phyloP scores from a whole-genome alignment of 2,329 filamentous ascomycete species.

The Elsinoe fawcettii region DNA sequence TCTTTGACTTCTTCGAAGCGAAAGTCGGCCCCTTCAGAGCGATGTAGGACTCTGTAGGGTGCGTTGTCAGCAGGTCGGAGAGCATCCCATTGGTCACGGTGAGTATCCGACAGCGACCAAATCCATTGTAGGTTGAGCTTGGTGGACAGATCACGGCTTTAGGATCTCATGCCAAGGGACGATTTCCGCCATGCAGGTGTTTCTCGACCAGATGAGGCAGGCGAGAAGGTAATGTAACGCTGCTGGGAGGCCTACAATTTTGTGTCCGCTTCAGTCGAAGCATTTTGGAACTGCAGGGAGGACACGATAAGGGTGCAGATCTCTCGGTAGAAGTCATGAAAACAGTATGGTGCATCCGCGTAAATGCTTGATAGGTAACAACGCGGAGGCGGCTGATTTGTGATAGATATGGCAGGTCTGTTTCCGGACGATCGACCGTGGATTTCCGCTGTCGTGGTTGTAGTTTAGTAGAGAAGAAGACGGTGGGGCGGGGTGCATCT shows the following conservation, averaged over 20 bases:
- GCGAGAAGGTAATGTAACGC: not conserved
- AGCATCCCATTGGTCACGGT: not conserved
- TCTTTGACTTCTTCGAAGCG: slow-evolving; percentile 1
- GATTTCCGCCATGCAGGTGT: not conserved
- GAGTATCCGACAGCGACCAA: not conserved
- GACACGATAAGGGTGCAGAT: slow-evolving; percentile 9
- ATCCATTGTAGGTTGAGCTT: not conserved
- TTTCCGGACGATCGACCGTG: not conserved
- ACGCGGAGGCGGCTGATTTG: slow-evolving; percentile 7
- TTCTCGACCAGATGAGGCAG: slow-evolving; percentile 4
- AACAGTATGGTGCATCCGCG: not conserved
- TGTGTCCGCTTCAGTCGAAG: not conserved
- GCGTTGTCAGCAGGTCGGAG: not conserved
- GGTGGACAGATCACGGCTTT: not conserved
- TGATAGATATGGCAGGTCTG: not conserved
- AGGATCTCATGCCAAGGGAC: slow-evolving; percentile 3
- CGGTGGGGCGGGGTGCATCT: not conserved
- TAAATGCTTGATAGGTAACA: slow-evolving; percentile 1
- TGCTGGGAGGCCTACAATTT: not conserved
- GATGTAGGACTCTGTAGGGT: too few species aligned
- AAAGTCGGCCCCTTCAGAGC: not conserved
- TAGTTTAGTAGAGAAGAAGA: not conserved
- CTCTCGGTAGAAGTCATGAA: not conserved
- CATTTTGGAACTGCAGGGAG: not conserved
- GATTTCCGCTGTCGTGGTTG: not conserved